Conservation (phyloP, 2,329 filamentous ascomycete genomes). For the Fusarium sp. region DNA sequence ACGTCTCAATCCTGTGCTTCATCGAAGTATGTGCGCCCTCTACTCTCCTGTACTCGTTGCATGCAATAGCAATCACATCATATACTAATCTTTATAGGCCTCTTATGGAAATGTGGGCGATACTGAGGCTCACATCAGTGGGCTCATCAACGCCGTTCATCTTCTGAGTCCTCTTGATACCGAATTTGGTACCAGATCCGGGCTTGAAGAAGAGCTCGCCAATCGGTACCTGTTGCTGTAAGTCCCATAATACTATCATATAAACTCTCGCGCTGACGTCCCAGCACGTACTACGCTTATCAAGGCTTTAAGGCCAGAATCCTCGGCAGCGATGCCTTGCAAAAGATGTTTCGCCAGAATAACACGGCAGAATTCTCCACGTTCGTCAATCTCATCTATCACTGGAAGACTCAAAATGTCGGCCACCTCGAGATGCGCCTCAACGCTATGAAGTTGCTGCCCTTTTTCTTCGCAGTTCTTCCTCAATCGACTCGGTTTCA, state of each 20-base stretch:
- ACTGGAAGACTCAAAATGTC: constrained; percentile 41
- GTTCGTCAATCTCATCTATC: constrained; percentile 31
- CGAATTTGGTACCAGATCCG: not conserved
- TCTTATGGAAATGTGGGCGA: constrained; percentile 37
- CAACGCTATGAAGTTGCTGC: constrained; percentile 32
- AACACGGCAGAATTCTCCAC: constrained; percentile 21
- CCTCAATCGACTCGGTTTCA: constrained; percentile 11
- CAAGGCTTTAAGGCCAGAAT: constrained; percentile 45
- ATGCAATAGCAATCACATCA: accelerated
- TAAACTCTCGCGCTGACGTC: not conserved
- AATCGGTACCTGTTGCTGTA: constrained; percentile 45
- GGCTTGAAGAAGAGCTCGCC: constrained; percentile 39
- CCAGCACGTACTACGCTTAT: constrained; percentile 37
- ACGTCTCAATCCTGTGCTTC: constrained; percentile 41
- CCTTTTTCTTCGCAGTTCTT: constrained; percentile 38
- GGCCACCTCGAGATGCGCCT: constrained; percentile 36
- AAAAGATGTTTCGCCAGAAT: constrained; percentile 19
- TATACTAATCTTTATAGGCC: constrained; percentile 3
- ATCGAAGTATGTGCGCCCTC: constrained; percentile 26
- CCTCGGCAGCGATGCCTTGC: constrained; percentile 22
- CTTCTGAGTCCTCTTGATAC: constrained; percentile 28
- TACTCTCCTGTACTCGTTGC: accelerated
- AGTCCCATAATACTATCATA: not conserved
- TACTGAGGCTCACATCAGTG: constrained; percentile 42
- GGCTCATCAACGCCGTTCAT: constrained; percentile 34